Evolutionary conservation across 345 rosid genomes (phyloP).

Genomic region (Syzygium aqueum): DNA sequence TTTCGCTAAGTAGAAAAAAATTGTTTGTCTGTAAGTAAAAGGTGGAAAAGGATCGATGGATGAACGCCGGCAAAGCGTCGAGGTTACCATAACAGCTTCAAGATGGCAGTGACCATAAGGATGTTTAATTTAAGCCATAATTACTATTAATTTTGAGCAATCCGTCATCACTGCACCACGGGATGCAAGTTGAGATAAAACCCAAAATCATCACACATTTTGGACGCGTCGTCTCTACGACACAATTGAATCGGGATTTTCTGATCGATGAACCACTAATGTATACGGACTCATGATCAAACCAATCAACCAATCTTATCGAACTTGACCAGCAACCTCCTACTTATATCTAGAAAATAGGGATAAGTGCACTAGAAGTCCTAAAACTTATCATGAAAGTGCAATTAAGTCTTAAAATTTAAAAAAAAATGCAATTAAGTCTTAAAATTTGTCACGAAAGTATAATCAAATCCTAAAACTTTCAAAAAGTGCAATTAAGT

Average conservation of each 20-base stretch:
- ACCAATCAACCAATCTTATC: background rate
- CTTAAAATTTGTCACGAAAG: too few species aligned
- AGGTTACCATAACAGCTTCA: background rate
- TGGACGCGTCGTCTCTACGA: background rate
- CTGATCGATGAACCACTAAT: background rate
- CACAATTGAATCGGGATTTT: background rate
- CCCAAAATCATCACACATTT: background rate
- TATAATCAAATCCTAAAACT: too few species aligned
- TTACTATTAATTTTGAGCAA: background rate
- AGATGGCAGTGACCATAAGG: fast-evolving
- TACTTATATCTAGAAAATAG: background rate
- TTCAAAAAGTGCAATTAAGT: too few species aligned
- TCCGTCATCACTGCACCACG: fast-evolving
- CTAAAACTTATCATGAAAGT: too few species aligned
- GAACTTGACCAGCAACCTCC: background rate
- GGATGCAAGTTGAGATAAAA: background rate
- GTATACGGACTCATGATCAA: background rate
- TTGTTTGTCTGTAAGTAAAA: background rate
- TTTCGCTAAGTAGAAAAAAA: background rate
- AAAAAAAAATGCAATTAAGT: too few species aligned
- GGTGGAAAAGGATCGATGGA: background rate
- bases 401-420: too few species aligned
- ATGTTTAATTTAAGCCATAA: background rate
- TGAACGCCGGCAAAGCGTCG: background rate
- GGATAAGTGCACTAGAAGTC: too few species aligned